phyloP scores from a whole-genome alignment of 2,329 filamentous ascomycete species.

The Madurella mycetomatis region DNA sequence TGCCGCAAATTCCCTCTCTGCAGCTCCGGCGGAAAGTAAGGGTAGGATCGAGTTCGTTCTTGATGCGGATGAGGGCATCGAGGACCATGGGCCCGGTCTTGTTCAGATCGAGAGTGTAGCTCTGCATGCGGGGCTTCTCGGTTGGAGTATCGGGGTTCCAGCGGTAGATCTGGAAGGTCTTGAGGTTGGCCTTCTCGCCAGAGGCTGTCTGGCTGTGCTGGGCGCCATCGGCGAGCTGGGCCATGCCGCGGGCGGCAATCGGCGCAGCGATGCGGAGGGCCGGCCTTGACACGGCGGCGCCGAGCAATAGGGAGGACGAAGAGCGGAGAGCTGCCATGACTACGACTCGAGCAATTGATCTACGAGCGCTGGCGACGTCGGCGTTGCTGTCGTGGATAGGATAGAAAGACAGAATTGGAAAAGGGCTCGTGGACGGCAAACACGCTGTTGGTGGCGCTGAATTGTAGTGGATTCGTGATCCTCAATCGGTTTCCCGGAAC shows the following conservation, averaged over 20 bases:
- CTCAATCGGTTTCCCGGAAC: constrained; percentile 21
- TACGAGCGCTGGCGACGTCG: constrained; percentile 8
- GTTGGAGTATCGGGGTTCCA: constrained; percentile 94
- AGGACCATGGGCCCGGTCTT: constrained; percentile 99
- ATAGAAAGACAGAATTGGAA: constrained; percentile 8
- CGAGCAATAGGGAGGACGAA: constrained; percentile 49
- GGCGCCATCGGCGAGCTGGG: constrained; percentile 34
- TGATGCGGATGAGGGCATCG: constrained; percentile 94
- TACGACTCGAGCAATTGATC: constrained; percentile 20
- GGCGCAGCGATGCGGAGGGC: constrained; percentile 29
- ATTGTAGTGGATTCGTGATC: constrained; percentile 18
- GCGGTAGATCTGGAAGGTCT: constrained; percentile 98
- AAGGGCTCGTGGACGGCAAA: constrained; percentile 16
- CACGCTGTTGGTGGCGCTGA: constrained; percentile 20
- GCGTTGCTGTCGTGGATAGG: constrained; percentile 5
- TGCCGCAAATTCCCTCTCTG: constrained; percentile 96
- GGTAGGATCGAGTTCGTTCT: constrained; percentile 97
- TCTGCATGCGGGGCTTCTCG: constrained; percentile 93
- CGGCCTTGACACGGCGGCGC: constrained; percentile 43
- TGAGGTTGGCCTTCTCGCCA: constrained; percentile 64
- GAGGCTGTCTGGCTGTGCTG: constrained; percentile 53
- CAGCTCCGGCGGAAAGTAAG: constrained; percentile 94
- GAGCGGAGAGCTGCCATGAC: constrained; percentile 61
- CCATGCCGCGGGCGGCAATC: constrained; percentile 26
- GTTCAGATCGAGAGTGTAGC: constrained; percentile 91